A percentile compares a stretch with the other conserved stretches of the same genome.
Conservation (phyloP, 192 early-diverging fungal genomes). For the Backusella parvicylindrica region DNA sequence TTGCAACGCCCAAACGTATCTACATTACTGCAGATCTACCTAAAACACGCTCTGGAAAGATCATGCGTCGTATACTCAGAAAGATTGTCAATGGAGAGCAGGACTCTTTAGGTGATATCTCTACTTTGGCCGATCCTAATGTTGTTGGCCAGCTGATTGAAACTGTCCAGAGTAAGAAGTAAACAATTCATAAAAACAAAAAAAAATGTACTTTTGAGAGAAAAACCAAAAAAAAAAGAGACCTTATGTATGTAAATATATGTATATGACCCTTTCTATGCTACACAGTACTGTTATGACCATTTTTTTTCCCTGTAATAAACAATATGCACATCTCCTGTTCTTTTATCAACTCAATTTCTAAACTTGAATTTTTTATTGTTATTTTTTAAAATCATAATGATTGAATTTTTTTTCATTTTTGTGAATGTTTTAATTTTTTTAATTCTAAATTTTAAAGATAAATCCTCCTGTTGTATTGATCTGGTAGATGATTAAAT, state of each 20-base stretch:
- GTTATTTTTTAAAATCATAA: not conserved
- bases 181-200: too few relatives aligned
- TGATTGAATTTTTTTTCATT: too few relatives aligned
- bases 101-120: conserved; percentile 82
- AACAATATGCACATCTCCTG: not conserved
- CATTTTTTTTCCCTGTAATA: not conserved
- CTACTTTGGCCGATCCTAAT: conserved; percentile 79
- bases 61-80: conserved; percentile 91
- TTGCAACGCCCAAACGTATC: conserved; percentile 86
- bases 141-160: conserved; percentile 21
- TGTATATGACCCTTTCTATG: not conserved
- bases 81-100: conserved; percentile 86
- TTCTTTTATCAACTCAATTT: not conserved
- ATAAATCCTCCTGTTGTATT: too few relatives aligned
- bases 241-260: not conserved
- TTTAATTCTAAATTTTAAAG: too few relatives aligned
- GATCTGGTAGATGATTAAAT: too few relatives aligned
- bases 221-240: not conserved
- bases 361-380: not conserved
- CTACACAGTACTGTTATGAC: not conserved
- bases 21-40: conserved; percentile 85
- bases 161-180: conserved; percentile 11
- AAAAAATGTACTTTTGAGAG: not conserved
- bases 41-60: conserved; percentile 93
- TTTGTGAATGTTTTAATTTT: too few relatives aligned